Evolutionary conservation across 768 basidiomycete species (phyloP).

Genomic region (Tricholoma sp.): DNA sequence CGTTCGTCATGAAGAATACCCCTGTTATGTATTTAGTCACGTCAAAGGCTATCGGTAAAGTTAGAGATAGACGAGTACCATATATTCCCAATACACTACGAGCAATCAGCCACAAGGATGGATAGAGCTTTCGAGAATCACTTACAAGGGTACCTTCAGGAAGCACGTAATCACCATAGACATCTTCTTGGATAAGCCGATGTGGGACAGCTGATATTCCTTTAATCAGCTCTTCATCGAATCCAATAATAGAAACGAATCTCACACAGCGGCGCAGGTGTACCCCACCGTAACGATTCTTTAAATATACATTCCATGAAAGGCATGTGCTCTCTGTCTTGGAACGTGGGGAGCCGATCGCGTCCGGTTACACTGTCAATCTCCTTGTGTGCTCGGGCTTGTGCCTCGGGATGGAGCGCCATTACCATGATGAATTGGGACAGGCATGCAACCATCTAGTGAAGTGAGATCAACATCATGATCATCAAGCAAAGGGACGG

Average conservation of each 20-base stretch:
- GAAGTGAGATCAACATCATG: background rate
- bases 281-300: constrained; percentile 15
- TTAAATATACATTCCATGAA: constrained; percentile 17
- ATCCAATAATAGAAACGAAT: background rate
- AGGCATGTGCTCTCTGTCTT: constrained; percentile 12
- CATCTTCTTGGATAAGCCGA: constrained; percentile 13
- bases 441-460: constrained; percentile 11
- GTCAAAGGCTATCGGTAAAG: background rate
- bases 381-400: constrained; percentile 14
- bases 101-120: background rate
- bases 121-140: background rate
- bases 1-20: constrained; percentile 14
- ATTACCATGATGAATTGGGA: constrained; percentile 16
- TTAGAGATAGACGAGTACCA: constrained; percentile 1
- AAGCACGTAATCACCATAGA: constrained; percentile 12
- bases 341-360: constrained; percentile 12
- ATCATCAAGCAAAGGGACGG: too few relatives aligned
- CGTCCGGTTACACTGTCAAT: constrained; percentile 14
- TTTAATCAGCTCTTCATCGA: background rate
- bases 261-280: constrained; percentile 13
- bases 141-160: constrained; percentile 14
- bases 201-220: constrained; percentile 13
- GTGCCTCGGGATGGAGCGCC: constrained; percentile 12
- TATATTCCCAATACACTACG: constrained; percentile 14
- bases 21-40: background rate